phyloP scores from a whole-genome alignment of 2,329 filamentous ascomycete species.

The Monosporascus sp. region DNA sequence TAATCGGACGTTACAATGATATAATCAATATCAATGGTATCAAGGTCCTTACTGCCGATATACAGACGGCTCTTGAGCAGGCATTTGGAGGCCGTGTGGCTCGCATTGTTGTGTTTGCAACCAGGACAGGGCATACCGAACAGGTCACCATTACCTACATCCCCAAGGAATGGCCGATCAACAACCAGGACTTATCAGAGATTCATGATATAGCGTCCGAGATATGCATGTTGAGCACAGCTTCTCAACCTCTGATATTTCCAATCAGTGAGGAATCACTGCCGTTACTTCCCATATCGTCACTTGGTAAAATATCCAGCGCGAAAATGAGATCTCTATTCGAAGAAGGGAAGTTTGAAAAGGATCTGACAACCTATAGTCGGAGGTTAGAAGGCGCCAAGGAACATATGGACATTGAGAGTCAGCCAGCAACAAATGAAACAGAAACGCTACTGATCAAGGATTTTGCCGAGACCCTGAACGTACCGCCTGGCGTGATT shows the following conservation, averaged over 20 bases:
- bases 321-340: conserved; percentile 22
- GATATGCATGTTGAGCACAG: conserved; percentile 12
- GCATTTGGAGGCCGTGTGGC: conserved; percentile 19
- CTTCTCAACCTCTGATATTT: conserved; percentile 20
- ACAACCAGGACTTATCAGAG: too few relatives aligned
- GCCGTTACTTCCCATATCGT: conserved; percentile 27
- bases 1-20: conserved; percentile 36
- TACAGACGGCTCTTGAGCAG: conserved; percentile 34
- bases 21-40: conserved; percentile 41
- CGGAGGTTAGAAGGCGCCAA: background rate
- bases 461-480: conserved; percentile 1
- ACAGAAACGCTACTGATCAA: conserved; percentile 1
- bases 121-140: conserved; percentile 27
- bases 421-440: too few relatives aligned
- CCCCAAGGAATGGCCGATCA: too few relatives aligned
- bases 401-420: too few relatives aligned
- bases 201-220: too few relatives aligned
- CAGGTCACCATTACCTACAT: conserved; percentile 28
- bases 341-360: conserved; percentile 22
- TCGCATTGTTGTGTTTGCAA: conserved; percentile 35
- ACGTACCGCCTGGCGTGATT: conserved; percentile 1
- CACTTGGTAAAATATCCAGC: conserved; percentile 36
- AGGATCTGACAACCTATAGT: background rate
- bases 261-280: conserved; percentile 12
- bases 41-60: conserved; percentile 31